Conservation (phyloP, 179 eudicot genomes). For the Corrigiola litoralis region DNA sequence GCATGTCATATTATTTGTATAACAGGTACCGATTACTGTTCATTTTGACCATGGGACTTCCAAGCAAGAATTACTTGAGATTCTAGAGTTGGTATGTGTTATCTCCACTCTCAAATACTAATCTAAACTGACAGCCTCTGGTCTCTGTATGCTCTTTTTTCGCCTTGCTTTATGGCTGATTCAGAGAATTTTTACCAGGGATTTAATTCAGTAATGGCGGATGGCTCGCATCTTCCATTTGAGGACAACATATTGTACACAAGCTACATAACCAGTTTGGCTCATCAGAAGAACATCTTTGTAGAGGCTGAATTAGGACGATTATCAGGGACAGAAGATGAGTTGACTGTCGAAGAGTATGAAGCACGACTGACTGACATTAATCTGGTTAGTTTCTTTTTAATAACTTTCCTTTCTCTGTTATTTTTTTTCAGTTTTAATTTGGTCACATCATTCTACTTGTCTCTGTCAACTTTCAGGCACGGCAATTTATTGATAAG, state of each 20-base stretch:
- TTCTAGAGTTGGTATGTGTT: slow-evolving; percentile 72
- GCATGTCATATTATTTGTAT: neutral
- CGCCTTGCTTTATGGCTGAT: no score
- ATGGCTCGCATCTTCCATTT: slow-evolving; percentile 89
- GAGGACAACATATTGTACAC: slow-evolving; percentile 74
- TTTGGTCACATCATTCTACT: neutral
- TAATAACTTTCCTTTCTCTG: neutral
- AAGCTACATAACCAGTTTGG: slow-evolving; percentile 57
- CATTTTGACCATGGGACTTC: slow-evolving; percentile 97
- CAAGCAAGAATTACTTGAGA: slow-evolving; percentile 77
- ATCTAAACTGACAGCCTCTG: neutral
- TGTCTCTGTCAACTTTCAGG: slow-evolving; percentile 43
- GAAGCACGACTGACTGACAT: slow-evolving; percentile 83
- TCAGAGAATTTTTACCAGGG: no score
- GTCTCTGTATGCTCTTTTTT: neutral
- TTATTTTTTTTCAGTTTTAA: neutral
- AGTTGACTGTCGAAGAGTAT: slow-evolving; percentile 82
- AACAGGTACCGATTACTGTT: slow-evolving; percentile 86
- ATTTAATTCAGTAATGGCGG: slow-evolving; percentile 93
- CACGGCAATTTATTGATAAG: slow-evolving; percentile 70
- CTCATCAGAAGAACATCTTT: slow-evolving; percentile 59
- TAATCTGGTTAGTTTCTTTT: slow-evolving; percentile 47
- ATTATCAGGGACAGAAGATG: slow-evolving; percentile 95
- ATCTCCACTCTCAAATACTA: neutral
- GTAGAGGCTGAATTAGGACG: slow-evolving; percentile 99